Base-by-base conservation (phyloP, 176 grass and related monocot genomes). In the Tillandsia leiboldiana region DNA sequence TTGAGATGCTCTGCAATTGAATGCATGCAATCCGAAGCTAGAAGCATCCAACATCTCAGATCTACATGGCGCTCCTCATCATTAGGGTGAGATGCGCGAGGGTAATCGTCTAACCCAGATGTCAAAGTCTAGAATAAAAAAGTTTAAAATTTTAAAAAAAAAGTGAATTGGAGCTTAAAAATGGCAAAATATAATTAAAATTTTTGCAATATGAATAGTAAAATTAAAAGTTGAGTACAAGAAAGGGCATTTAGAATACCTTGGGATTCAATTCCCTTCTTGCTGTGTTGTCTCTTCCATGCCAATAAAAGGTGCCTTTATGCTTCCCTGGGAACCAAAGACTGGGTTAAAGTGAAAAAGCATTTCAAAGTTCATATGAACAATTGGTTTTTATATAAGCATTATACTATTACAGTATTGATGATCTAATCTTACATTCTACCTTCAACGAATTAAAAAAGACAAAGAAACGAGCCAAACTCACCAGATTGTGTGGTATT, bases 91-190 rank as follows among this genome's bases (percentile, higher is more conserved):
- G 94, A 97, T 79, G 89, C 89, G 74, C 94, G 89, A 67, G 89
- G 94, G 83, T 87, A 92, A 58, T 97, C 94, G 80, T 97, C 94
- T 70, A 97, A 85, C 64, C 94, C 94, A 79, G 89, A 97, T 73
- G 89, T 87, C 76, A 92, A 74, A 66, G 93, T 97, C 93, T 97
- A 79, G 27, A 85, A 81, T 73, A 33, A 24, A 87, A 18, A 9
- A 20, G 20, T 9, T 17, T 42, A 5, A 18, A 59, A 59, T 59
- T 59, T 59, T 22, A 20, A 59, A 20, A 14, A 59, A 20, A 14
- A 59, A 17, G 14, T 59, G 20, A 42, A 42, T 42, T 42, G 33
- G 33, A 42, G 33, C 33, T 7, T 42, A 42, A 42, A 42, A 42
- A 42, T 42, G 33, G 33, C 5, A 42, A 42, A 42, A 42, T 42